A percentile compares a stretch with the other conserved stretches of the same genome.
These are phyloP conservation scores for Cordia subcordata DNA, from an alignment of 257 asterid species.

Conservation along the genomic window DNA sequence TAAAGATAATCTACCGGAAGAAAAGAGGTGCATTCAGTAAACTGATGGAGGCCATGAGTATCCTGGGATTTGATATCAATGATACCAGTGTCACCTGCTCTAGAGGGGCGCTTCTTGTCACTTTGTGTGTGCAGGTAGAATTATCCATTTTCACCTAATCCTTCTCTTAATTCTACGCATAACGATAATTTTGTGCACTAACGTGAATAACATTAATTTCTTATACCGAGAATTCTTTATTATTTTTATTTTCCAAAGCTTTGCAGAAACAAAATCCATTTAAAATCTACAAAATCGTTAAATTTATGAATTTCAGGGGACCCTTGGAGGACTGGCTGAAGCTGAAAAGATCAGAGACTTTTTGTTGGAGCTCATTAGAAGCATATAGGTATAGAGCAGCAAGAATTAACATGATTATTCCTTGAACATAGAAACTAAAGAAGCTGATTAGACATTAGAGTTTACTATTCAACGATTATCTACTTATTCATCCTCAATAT, in stretches of 20 bases:
- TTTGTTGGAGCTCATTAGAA: slow-evolving; percentile 38
- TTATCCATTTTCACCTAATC: neutral
- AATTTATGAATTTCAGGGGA: slow-evolving; percentile 40
- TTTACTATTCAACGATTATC: no score
- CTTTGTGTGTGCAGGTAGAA: slow-evolving; percentile 53
- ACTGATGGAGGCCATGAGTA: slow-evolving; percentile 61
- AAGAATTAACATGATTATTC: neutral
- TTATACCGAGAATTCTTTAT: no score
- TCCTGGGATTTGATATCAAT: slow-evolving; percentile 49
- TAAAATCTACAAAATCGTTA: neutral
- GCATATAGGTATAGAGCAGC: slow-evolving; percentile 39
- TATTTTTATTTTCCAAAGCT: neutral
- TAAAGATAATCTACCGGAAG: slow-evolving; percentile 52
- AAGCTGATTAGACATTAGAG: no score
- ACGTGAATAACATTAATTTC: neutral
- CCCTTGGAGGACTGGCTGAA: slow-evolving; percentile 34
- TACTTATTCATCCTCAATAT: no score
- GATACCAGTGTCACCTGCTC: slow-evolving; percentile 57
- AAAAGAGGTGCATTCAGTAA: slow-evolving; percentile 47
- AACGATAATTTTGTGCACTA: no score
- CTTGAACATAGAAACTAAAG: no score
- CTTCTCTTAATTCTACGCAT: no score
- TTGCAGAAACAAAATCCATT: neutral
- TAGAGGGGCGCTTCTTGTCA: slow-evolving; percentile 58
- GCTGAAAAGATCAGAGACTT: slow-evolving; percentile 37